phyloP scores from a whole-genome alignment of 2,329 filamentous ascomycete species.

The Epichloe typhina region DNA sequence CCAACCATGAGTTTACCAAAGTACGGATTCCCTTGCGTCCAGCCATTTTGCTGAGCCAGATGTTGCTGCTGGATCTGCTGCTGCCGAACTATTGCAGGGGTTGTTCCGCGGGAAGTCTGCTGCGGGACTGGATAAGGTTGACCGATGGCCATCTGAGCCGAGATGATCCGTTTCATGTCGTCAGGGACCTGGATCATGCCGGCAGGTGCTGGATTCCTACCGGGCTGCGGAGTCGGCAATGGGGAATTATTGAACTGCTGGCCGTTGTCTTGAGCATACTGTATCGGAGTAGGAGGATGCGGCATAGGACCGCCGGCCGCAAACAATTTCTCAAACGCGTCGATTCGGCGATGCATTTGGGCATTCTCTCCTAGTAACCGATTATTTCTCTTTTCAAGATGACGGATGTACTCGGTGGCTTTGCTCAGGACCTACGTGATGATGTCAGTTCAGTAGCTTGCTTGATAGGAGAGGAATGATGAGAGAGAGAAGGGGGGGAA shows the following conservation, averaged over 20 bases:
- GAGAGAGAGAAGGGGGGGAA: background rate
- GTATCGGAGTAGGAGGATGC: conserved; percentile 39
- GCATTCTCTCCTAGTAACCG: conserved; percentile 70
- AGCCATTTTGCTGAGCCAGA: conserved; percentile 36
- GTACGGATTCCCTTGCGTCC: conserved; percentile 42
- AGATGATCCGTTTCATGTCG: conserved; percentile 48
- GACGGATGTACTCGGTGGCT: conserved; percentile 89
- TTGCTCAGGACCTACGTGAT: conserved; percentile 65
- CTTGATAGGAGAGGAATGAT: background rate
- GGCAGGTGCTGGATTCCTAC: conserved; percentile 28
- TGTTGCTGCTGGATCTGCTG: conserved; percentile 43
- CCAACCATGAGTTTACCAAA: conserved; percentile 81
- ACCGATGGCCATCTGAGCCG: conserved; percentile 40
- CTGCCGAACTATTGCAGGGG: conserved; percentile 35
- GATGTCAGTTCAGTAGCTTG: background rate
- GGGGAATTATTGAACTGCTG: conserved; percentile 33
- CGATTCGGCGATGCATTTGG: conserved; percentile 64
- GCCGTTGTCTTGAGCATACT: conserved; percentile 30
- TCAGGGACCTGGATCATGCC: conserved; percentile 56
- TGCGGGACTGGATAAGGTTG: conserved; percentile 38
- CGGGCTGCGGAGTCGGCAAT: conserved; percentile 24
- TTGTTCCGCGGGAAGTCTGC: conserved; percentile 32
- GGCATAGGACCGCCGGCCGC: conserved; percentile 54
- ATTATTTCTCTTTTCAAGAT: conserved; percentile 83
- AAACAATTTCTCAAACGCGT: conserved; percentile 66